Conservation (phyloP, 140 eudicot genomes). For the Erigeron philadelphicus region DNA sequence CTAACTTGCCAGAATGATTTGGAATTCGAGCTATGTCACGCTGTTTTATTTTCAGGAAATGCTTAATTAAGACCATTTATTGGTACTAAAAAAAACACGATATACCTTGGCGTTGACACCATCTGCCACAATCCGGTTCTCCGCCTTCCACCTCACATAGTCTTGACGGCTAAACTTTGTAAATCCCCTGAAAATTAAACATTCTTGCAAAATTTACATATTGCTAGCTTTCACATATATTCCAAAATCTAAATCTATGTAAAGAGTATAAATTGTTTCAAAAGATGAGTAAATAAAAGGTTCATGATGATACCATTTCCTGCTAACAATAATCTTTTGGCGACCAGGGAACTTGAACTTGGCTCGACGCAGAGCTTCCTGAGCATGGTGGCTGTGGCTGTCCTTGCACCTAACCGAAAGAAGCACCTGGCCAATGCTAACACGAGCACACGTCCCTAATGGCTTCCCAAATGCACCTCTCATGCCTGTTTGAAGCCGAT, state of each 20-base stretch:
- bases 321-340: conserved; percentile 60
- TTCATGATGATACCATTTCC: conserved; percentile 36
- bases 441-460: conserved; percentile 52
- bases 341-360: conserved; percentile 70
- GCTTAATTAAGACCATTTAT: too few relatives aligned
- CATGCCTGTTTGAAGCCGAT: conserved; percentile 55
- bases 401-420: conserved; percentile 59
- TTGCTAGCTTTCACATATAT: neutral
- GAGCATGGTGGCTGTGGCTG: conserved; percentile 39
- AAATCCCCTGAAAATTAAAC: conserved; percentile 2
- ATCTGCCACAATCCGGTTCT: conserved; percentile 4
- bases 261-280: neutral
- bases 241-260: neutral
- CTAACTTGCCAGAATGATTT: too few relatives aligned
- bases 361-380: conserved; percentile 59
- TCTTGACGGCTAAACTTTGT: conserved; percentile 14
- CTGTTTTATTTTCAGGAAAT: too few relatives aligned
- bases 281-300: neutral
- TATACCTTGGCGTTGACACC: conserved; percentile 17
- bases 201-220: neutral
- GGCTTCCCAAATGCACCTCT: conserved; percentile 69
- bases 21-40: too few relatives aligned
- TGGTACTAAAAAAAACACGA: neutral
- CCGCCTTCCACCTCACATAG: conserved; percentile 5
- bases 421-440: conserved; percentile 52